These are phyloP conservation scores for Blepharisma undulans DNA, from an alignment of 169 alveolate genomes.

Conservation along the genomic window DNA sequence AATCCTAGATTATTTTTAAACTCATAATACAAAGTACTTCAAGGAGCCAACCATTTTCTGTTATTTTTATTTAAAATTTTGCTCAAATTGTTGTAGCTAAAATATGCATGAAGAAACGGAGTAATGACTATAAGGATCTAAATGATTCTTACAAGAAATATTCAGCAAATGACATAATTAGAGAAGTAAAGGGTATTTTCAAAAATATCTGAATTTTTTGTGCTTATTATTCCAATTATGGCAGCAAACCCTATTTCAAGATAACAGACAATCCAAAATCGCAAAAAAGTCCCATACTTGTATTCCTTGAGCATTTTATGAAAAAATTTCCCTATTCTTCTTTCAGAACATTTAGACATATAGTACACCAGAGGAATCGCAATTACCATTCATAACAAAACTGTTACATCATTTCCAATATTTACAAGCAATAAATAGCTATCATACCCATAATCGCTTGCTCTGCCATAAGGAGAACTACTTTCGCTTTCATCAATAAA, in stretches of 20 bases:
- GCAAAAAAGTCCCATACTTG: not conserved
- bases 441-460: not conserved
- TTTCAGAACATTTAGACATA: not conserved
- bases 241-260: not conserved
- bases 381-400: not conserved
- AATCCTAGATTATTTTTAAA: not conserved
- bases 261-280: constrained; percentile 16
- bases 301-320: not conserved
- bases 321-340: not conserved
- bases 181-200: not conserved
- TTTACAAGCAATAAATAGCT: not conserved
- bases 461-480: not conserved
- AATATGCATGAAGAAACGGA: not conserved
- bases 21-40: not conserved
- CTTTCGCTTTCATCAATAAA: not conserved
- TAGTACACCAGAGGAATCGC: not conserved
- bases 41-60: not conserved
- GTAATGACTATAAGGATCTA: not conserved
- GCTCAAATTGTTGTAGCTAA: not conserved
- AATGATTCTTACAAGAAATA: not conserved
- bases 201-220: not conserved
- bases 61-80: no score
- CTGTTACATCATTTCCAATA: not conserved
- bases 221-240: not conserved
- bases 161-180: not conserved